Conservation (phyloP, 768 basidiomycete genomes). For the Pulveroboletus frians region DNA sequence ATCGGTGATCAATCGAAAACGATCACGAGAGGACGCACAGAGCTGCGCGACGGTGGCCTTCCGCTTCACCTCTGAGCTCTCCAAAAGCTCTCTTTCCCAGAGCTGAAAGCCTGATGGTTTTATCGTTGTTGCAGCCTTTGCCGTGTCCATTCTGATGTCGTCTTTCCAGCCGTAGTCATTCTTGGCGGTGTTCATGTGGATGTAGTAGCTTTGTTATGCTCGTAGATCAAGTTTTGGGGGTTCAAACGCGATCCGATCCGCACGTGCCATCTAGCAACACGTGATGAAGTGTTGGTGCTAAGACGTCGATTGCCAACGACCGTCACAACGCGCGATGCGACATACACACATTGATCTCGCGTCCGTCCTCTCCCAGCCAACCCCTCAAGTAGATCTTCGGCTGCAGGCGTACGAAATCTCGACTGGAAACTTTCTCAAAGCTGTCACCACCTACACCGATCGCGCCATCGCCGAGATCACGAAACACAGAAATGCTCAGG, state of each 20-base stretch:
- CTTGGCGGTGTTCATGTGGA: slow-evolving; percentile 65
- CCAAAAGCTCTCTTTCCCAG: slow-evolving; percentile 84
- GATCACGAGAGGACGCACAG: slow-evolving; percentile 49
- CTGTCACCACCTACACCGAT: slow-evolving; percentile 67
- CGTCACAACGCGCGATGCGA: slow-evolving; percentile 16
- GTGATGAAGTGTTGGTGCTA: slow-evolving; percentile 21
- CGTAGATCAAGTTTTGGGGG: neutral
- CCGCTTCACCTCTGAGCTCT: slow-evolving; percentile 82
- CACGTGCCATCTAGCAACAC: slow-evolving; percentile 11
- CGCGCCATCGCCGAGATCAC: slow-evolving; percentile 66
- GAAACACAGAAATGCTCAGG: slow-evolving; percentile 58
- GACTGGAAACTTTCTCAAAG: slow-evolving; percentile 66
- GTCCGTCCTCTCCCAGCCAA: slow-evolving; percentile 47
- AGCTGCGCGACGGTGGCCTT: slow-evolving; percentile 97
- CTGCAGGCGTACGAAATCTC: slow-evolving; percentile 59
- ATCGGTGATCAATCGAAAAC: slow-evolving; percentile 9
- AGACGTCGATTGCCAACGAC: neutral
- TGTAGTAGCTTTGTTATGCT: slow-evolving; percentile 17
- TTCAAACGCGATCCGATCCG: slow-evolving; percentile 2
- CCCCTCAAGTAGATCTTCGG: slow-evolving; percentile 60
- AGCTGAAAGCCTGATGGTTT: slow-evolving; percentile 51
- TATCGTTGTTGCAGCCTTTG: slow-evolving; percentile 40
- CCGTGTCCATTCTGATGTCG: slow-evolving; percentile 63
- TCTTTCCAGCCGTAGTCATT: slow-evolving; percentile 37
- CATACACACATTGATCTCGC: slow-evolving; percentile 57